Base-by-base conservation (phyloP, 2,329 filamentous ascomycete genomes). In the Huntiella omanensis region DNA sequence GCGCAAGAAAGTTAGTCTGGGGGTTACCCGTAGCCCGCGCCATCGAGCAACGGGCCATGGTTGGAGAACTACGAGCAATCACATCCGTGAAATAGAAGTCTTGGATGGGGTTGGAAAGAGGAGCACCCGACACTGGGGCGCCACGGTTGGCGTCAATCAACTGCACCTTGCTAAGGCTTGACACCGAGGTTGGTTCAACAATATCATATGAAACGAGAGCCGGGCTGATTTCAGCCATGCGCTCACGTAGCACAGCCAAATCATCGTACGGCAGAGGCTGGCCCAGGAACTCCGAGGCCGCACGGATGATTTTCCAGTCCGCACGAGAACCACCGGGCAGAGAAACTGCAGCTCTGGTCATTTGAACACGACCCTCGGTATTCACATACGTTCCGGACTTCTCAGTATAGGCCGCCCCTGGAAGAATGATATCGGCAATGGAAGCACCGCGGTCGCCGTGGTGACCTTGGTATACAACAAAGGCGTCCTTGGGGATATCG, bases 21-120 rank as follows among this genome's bases (percentile, higher is more conserved):
- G 80, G 74, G 64, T 86, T 83, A 51, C 79, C 77, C 7, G 77
- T 78, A 49, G 80, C 82, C 73, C 95, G 96, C 54, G 87, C 83
- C 45, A 84, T 88, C 43, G 86, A 93, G 71, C 86, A 95, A 60
- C 91, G 83, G 50, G 91, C 91, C 91, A 98, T 98, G 49, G 91
- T 98, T 44, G 91, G 87, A 52, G 87, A 95, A 69, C 87, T 95
- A 73, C 91, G 80, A 35, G 87, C 93, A 63, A 98, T 95, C 49
- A 80, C 77, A 65, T 98, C 88, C 62, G 91, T 98, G 65, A 96
- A 94, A 69, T 87, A 98, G 64, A 98, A 98, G 69, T 98, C 84
- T 57, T 94, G 79, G 55, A 98, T 84, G 48, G 82, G 77, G 64
- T 83, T 83, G 70, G 78, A 84, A 57, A 98, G 71, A 28, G 83